These are phyloP conservation scores for Aspergillus unguis DNA, from an alignment of 2,329 filamentous ascomycete genomes.

Conservation along the genomic window DNA sequence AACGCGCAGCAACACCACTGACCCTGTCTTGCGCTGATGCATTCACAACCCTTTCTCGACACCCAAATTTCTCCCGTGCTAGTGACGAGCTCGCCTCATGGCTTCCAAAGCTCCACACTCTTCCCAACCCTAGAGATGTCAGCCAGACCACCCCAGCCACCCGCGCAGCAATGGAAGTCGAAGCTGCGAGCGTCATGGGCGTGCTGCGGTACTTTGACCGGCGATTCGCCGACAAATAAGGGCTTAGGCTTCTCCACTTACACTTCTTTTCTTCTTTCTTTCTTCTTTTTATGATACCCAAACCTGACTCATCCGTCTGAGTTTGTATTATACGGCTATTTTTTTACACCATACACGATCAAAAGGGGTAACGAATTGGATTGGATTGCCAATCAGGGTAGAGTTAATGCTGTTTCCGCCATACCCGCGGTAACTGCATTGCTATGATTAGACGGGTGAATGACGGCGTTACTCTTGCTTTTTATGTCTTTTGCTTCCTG, in stretches of 20 bases:
- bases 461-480: constrained; percentile 9
- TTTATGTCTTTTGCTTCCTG: not conserved
- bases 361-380: not conserved
- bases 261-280: constrained; percentile 10
- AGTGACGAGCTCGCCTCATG: constrained; percentile 71
- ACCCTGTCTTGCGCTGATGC: constrained; percentile 72
- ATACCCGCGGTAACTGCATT: not conserved
- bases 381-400: not conserved
- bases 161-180: constrained; percentile 67
- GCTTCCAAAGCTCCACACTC: constrained; percentile 69
- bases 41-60: constrained; percentile 73
- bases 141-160: constrained; percentile 18
- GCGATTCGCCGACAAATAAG: constrained; percentile 54
- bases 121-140: constrained; percentile 38
- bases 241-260: not conserved
- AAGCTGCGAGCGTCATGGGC: constrained; percentile 80
- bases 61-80: constrained; percentile 71
- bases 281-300: constrained; percentile 25
- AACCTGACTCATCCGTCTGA: constrained; percentile 24
- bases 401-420: not conserved
- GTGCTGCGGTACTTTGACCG: constrained; percentile 79
- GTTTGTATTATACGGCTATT: constrained; percentile 25
- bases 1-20: constrained; percentile 35
- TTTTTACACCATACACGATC: not conserved
- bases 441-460: constrained; percentile 16